phyloP scores from a whole-genome alignment of 345 rosid species.

The Eucalyptus tenuipes region DNA sequence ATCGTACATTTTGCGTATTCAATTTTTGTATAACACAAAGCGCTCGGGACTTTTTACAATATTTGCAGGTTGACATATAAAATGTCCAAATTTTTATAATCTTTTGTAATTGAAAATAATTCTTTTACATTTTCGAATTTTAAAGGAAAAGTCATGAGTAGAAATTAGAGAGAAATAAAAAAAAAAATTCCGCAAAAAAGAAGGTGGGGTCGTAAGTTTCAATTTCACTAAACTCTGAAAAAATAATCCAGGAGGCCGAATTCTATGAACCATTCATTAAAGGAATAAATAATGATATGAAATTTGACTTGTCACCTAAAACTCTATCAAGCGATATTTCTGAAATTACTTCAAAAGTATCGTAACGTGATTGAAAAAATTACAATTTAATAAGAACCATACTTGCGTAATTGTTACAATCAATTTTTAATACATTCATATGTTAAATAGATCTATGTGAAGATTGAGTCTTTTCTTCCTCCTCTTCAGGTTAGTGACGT shows the following conservation, averaged over 20 bases:
- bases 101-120: neutral
- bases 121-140: neutral
- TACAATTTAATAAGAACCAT: neutral
- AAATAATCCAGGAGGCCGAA: neutral
- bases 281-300: neutral
- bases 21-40: neutral
- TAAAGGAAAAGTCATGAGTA: neutral
- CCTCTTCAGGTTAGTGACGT: neutral
- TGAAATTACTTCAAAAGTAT: neutral
- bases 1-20: neutral
- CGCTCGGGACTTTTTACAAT: neutral
- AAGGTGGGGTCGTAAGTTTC: neutral
- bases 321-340: neutral
- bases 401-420: neutral
- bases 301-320: neutral
- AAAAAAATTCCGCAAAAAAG: neutral
- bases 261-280: neutral
- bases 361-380: neutral
- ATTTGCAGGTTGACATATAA: neutral
- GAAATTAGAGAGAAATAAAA: neutral
- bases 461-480: neutral
- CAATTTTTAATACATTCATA: neutral
- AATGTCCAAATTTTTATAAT: neutral
- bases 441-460: neutral
- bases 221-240: neutral